Evolutionary conservation across 345 rosid genomes (phyloP), one percentile per base, ranked within the genome.

Genomic region (Sisymbrium altissimum): DNA sequence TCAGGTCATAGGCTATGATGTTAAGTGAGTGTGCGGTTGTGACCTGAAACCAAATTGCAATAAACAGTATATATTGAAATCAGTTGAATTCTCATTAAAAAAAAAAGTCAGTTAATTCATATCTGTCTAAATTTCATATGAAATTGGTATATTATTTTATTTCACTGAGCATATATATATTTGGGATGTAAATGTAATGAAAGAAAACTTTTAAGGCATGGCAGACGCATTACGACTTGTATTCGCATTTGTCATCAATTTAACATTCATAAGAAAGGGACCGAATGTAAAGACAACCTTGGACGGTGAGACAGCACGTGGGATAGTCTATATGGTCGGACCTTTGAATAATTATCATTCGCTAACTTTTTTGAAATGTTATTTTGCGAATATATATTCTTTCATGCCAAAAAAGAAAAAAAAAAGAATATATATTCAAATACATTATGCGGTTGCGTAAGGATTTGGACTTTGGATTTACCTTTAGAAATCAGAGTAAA

Each of bases 1-100:
- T 72, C 50, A 74, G 32, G 45, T 78, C 78, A 59, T 77, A 77
- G 10, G 72, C 80, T 52, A 83, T 78, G 67, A 83, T 83, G 81
- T 83, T 83, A 1, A 89, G 88, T 18, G 97, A 80, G 41, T 94
- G 89, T 9, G 97, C 85, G 1, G 95, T 88, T 53, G 98, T 81
- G 4, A 90, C 90, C 98, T 93, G 75, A 36, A 23, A 33, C 9
- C 55, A 77, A 17, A 53, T 68, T 44, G 27, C 32, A 69, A 52
- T 40, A 75, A 43, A 41, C 30, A 25, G 57, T 23, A 10, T 4
- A 4, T 17, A 53, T 64, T 14, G 46, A 8, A 18, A 77, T 25
- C 25, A 64, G 46, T n/a, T n/a, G n/a, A n/a, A n/a, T n/a, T n/a
- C n/a, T n/a, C n/a, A n/a, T n/a, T n/a, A n/a, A n/a, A n/a, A n/a